Evolutionary conservation across 306 rosid species (phyloP), one percentile per base, ranked within the genome.

Genomic region (Cucumis cinereus): DNA sequence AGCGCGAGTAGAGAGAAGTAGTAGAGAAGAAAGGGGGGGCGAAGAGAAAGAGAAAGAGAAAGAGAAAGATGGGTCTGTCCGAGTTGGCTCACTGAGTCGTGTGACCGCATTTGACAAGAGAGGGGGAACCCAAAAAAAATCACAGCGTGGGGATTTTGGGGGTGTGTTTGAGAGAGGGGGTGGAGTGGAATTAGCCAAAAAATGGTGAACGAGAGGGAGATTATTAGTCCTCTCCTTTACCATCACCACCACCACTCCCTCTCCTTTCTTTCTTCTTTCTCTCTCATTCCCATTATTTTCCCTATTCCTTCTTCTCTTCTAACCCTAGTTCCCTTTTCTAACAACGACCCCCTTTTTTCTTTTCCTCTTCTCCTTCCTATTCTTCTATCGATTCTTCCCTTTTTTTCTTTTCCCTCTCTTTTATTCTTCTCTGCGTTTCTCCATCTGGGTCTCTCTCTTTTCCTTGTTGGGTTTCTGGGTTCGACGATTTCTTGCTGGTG

Each of bases 121-220:
- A 24, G 74, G 28, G 35, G 13, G 11, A 28, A 77, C 82, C 79
- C 71, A 75, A 80, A 77, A 82, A 77, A 78, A 78, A 75, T 62
- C 81, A 75, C 74, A 83, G 82, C 73, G 71, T 57, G 66, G 76
- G 80, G 15, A 12, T 77, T 54, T 78, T 75, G 80, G 87, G 79
- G 57, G 55, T 49, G 68, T 45, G 56, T 62, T 54, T 77, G 57
- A 58, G 62, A 24, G 26, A 54, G 47, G 77, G 60, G 74, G 75
- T 73, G 86, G 85, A 30, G 86, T 84, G 87, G 90, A 79, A 85
- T 89, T 87, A 83, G 88, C 88, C 77, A 84, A 82, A 87, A 89
- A 77, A 87, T 87, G 93, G 93, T 85, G 91, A 85, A 83, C 87
- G 54, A 81, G 88, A 59, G 80, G 88, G 71, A 74, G 87, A 81